phyloP scores from a whole-genome alignment of 768 basidiomycete species.

The Hemileccinum impolitum region DNA sequence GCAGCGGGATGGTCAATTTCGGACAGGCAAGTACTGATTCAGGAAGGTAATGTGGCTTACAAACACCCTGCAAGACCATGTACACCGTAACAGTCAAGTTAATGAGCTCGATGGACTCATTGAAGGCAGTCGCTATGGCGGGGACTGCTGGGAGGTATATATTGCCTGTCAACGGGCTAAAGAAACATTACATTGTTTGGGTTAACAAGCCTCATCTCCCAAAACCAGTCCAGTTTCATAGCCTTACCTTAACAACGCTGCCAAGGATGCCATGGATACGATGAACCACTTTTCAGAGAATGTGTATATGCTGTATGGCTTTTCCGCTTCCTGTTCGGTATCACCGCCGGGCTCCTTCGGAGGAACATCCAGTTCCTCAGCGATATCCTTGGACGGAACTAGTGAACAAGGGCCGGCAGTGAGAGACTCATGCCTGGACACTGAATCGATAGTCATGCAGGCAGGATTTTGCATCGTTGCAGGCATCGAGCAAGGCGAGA shows the following conservation, averaged over 20 bases:
- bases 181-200: background rate
- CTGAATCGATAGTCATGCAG: background rate
- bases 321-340: conserved; percentile 3
- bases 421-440: background rate
- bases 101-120: conserved; percentile 66
- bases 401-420: background rate
- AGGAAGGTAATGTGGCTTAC: conserved; percentile 26
- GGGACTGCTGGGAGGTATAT: conserved; percentile 84
- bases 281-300: conserved; percentile 65
- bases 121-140: conserved; percentile 52
- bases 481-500: background rate
- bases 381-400: background rate
- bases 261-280: conserved; percentile 56
- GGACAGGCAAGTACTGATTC: background rate
- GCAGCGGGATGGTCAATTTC: background rate
- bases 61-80: conserved; percentile 47
- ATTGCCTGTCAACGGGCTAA: conserved; percentile 67
- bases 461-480: background rate
- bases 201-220: background rate
- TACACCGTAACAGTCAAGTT: conserved; percentile 73
- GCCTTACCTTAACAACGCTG: conserved; percentile 59
- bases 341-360: background rate
- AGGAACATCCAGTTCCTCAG: background rate
- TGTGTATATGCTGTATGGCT: conserved; percentile 49
- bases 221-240: background rate